phyloP scores from a whole-genome alignment of 805 yeast species.

The Starmerella potacharoeniae region DNA sequence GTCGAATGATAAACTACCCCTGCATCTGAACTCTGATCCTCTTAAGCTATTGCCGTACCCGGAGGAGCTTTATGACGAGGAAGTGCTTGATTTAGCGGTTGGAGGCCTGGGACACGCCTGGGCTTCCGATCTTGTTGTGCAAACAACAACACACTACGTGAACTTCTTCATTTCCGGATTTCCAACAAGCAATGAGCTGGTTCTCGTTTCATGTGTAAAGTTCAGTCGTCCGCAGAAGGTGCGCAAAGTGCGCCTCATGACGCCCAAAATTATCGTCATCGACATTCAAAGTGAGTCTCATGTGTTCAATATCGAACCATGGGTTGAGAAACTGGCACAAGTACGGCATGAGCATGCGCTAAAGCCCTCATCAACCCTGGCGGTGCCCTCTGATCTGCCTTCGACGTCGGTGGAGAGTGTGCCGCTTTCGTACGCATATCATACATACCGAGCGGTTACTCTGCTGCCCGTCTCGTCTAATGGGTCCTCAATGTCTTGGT shows the following conservation, averaged over 20 bases:
- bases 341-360: not conserved
- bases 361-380: not conserved
- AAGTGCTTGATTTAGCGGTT: constrained; percentile 31
- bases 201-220: constrained; percentile 10
- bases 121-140: constrained; percentile 15
- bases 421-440: not conserved
- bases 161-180: constrained; percentile 9
- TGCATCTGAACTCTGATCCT: constrained; percentile 39
- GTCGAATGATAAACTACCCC: not conserved
- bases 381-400: not conserved
- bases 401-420: not conserved
- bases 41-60: constrained; percentile 45
- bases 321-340: not conserved
- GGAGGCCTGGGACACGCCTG: constrained; percentile 1
- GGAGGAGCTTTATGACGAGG: constrained; percentile 38
- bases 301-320: constrained; percentile 6
- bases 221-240: not conserved
- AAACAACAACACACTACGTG: constrained; percentile 6
- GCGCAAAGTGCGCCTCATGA: not conserved
- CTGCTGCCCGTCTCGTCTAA: not conserved
- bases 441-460: not conserved
- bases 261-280: not conserved
- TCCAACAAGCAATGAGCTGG: constrained; percentile 5
- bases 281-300: not conserved
- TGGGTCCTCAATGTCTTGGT: not conserved